Base-by-base conservation (phyloP, 805 yeast species). In the Wickerhamomyces bovis region DNA sequence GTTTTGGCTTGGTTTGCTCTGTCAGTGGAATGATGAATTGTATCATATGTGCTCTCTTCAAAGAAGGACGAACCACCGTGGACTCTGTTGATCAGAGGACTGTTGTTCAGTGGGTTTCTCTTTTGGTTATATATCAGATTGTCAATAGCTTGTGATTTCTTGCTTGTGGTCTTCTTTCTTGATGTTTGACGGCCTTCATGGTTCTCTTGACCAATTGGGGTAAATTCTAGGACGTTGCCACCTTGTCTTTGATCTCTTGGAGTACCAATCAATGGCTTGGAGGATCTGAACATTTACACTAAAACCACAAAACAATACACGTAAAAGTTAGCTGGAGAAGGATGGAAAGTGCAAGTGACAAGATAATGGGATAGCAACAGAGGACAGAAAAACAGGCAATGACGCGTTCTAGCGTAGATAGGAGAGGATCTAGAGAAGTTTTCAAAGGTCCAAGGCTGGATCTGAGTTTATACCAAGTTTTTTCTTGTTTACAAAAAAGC, bases 161-260 rank as follows among this genome's bases (percentile, higher is more conserved):
- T 36, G n/a, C 22, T 20, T 19, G 39, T 20, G 6, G 18, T 20
- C 9, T 13, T 20, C 15, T 30, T 42, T 35, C 35, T 38, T 5
- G 39, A 30, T 4, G 36, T 21, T 18, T 28, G 30, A 4, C 30
- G 12, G 20, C 18, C 35, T 20, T 36, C 22, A 15, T 21, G 18
- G 9, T 25, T 38, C 15, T 22, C 43, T 1, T 53, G 61, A 3
- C 76, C 76, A 41, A 72, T 67, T 0, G 77, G 77, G 2, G 75
- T 71, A 48, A 72, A 72, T 50, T 70, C 73, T 21, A 65, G 53
- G 6, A 53, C 56, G 20, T 54, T 47, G 30, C 58, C 57, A 11
- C 52, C 41, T 16, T 51, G 50, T 18, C 23, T 47, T 49, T 39
- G 25, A 12, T 53, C 55, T 21, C 44, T 44, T 23, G 71, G 68